Conservation (phyloP, 1,284 basidiomycete species). For the Microbotryum saponariae region DNA sequence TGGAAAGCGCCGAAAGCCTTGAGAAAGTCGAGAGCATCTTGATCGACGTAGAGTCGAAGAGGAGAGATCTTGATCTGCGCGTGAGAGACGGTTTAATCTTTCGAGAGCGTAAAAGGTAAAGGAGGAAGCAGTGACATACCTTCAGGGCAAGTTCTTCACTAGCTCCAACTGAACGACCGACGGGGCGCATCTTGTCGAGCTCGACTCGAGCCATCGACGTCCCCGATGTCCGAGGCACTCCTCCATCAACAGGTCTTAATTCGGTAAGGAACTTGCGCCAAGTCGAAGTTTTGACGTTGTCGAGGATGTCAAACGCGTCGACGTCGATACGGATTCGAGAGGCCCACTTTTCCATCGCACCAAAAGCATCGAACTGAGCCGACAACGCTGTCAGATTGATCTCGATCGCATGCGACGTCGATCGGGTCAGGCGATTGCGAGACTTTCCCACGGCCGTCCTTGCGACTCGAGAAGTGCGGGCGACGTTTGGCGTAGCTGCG, state of each 20-base stretch:
- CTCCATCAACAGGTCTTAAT: slow-evolving; percentile 68
- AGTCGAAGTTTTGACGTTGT: slow-evolving; percentile 95
- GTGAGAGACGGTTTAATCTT: background rate
- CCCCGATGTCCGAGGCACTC: slow-evolving; percentile 76
- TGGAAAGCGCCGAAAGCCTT: slow-evolving; percentile 93
- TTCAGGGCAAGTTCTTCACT: slow-evolving; percentile 73
- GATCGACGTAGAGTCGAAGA: slow-evolving; percentile 86
- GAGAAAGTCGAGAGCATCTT: slow-evolving; percentile 95
- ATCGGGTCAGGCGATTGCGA: slow-evolving; percentile 53
- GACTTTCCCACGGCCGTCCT: slow-evolving; percentile 10
- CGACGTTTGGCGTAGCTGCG: slow-evolving; percentile 5
- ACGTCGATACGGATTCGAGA: slow-evolving; percentile 46
- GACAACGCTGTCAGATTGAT: slow-evolving; percentile 62
- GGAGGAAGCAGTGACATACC: slow-evolving; percentile 47
- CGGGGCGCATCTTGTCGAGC: slow-evolving; percentile 62
- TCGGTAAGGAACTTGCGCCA: slow-evolving; percentile 95
- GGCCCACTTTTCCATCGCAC: slow-evolving; percentile 16
- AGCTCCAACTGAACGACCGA: slow-evolving; percentile 48
- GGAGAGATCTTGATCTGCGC: slow-evolving; percentile 76
- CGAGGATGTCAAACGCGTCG: slow-evolving; percentile 69
- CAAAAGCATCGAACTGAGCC: slow-evolving; percentile 41
- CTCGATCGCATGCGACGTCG: slow-evolving; percentile 73
- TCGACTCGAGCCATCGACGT: slow-evolving; percentile 90
- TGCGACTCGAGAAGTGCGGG: background rate
- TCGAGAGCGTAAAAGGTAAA: background rate